phyloP scores from a whole-genome alignment of 352 stramenopile genomes.

The Plasmopara viticola region DNA sequence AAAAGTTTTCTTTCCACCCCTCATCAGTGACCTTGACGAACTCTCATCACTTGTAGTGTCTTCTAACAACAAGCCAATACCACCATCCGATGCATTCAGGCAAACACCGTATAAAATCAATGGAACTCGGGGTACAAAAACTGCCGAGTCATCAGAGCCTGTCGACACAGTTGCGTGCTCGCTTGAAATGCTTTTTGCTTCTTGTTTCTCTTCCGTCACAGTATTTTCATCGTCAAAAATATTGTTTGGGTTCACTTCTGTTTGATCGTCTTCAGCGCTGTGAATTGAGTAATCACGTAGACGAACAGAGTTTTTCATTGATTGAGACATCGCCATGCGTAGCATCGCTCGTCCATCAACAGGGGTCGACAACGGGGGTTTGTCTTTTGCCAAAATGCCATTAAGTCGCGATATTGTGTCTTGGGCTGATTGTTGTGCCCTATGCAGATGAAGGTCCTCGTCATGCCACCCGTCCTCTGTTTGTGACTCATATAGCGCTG shows the following conservation, averaged over 20 bases:
- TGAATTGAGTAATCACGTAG: conserved; percentile 56
- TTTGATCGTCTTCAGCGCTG: conserved; percentile 18
- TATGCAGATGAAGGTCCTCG: conserved; percentile 41
- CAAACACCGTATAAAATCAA: conserved; percentile 48
- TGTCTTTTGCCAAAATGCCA: conserved; percentile 45
- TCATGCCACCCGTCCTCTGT: conserved; percentile 30
- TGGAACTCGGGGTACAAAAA: conserved; percentile 10
- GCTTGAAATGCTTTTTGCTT: not conserved
- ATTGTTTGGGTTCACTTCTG: conserved; percentile 55
- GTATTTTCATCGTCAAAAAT: conserved; percentile 52
- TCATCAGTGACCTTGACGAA: too few relatives aligned
- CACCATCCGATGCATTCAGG: conserved; percentile 60
- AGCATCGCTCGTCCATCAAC: conserved; percentile 25
- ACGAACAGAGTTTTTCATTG: conserved; percentile 47
- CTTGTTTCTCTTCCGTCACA: conserved; percentile 10
- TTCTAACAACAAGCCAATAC: conserved; percentile 60
- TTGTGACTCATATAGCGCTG: conserved; percentile 12
- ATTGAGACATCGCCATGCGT: conserved; percentile 48
- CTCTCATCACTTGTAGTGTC: too few relatives aligned
- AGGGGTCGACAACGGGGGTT: conserved; percentile 15
- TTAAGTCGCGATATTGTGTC: conserved; percentile 62
- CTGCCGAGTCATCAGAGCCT: conserved; percentile 2
- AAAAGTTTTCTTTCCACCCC: too few relatives aligned
- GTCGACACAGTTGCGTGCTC: not conserved
- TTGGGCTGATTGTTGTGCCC: conserved; percentile 54